Evolutionary conservation across 2,329 filamentous ascomycete genomes (phyloP), one percentile per base, ranked within the genome.

Genomic region (Arthroderma sp.): DNA sequence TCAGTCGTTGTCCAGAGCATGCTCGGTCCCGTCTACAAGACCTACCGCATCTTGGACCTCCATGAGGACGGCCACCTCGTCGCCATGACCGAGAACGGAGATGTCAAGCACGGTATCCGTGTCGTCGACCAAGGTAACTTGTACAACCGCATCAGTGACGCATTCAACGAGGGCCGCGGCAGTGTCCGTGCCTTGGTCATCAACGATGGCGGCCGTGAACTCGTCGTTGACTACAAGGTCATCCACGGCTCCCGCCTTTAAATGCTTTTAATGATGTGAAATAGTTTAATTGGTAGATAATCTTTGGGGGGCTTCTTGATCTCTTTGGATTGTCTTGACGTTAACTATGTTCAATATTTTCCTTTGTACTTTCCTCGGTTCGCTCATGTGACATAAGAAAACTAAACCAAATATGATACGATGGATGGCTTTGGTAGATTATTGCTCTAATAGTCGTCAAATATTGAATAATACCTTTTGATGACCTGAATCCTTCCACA

Each of bases 1-100:
- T 94, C 86, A 58, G 91, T 98, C 50, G 80, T 96, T 53, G 89
- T 98, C 61, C 91, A 98, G 83, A 96, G 89, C 74, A 96, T 98
- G 87, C 84, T 94, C 56, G 91, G 89, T 59, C 91, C 91, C 53
- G 81, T 96, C 74, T 95, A 96, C 86, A 96, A 96, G 86, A 91
- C 96, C 78, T 98, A 98, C 83, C 88, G 91, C 63, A 89, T 98
- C 65, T 83, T 98, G 51, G 91, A 98, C 75, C 83, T 98, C 68
- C 82, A 87, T 68, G 85, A 94, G 55, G 88, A 81, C 59, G 74
- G 76, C 61, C 69, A 71, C 57, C 68, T 98, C 62, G 86, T 93
- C 55, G 88, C 88, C 75, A 96, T 98, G 88, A 98, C 91, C 65
- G 91, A 98, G 83, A 86, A 82, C 54, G 88, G 91, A 59, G 89